Conservation (phyloP, 1,284 basidiomycete genomes). For the Schizophyllum amplum region DNA sequence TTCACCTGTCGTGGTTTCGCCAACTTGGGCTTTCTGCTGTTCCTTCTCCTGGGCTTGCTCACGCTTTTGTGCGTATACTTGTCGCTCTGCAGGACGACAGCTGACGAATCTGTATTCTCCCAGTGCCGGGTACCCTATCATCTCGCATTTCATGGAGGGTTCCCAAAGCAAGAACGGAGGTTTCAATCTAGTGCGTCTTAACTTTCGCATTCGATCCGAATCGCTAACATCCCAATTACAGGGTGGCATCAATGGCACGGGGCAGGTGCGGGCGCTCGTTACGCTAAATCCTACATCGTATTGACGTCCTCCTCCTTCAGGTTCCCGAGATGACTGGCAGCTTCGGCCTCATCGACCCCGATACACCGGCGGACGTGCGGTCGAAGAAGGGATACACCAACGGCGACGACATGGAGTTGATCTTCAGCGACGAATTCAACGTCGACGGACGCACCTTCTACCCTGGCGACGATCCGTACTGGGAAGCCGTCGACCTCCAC, state of each 20-base stretch:
- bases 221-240: slow-evolving; percentile 2
- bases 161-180: slow-evolving; percentile 64
- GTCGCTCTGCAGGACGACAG: background rate
- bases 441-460: slow-evolving; percentile 52
- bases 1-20: slow-evolving; percentile 66
- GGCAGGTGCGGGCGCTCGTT: slow-evolving; percentile 13
- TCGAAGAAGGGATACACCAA: slow-evolving; percentile 38
- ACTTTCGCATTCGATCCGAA: slow-evolving; percentile 29
- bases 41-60: slow-evolving; percentile 55
- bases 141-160: background rate
- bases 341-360: slow-evolving; percentile 53
- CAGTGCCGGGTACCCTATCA: slow-evolving; percentile 29
- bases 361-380: slow-evolving; percentile 49
- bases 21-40: slow-evolving; percentile 70
- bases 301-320: slow-evolving; percentile 40
- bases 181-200: slow-evolving; percentile 25
- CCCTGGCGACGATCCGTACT: slow-evolving; percentile 40
- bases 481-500: slow-evolving; percentile 41
- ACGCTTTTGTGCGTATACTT: slow-evolving; percentile 57
- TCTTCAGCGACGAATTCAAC: slow-evolving; percentile 75
- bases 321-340: slow-evolving; percentile 43
- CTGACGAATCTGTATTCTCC: slow-evolving; percentile 10
- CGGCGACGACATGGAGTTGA: slow-evolving; percentile 41
- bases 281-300: slow-evolving; percentile 20
- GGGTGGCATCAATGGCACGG: slow-evolving; percentile 13